Base-by-base conservation (phyloP, 2,329 filamentous ascomycete genomes). In the Colletotrichum tropicicola region DNA sequence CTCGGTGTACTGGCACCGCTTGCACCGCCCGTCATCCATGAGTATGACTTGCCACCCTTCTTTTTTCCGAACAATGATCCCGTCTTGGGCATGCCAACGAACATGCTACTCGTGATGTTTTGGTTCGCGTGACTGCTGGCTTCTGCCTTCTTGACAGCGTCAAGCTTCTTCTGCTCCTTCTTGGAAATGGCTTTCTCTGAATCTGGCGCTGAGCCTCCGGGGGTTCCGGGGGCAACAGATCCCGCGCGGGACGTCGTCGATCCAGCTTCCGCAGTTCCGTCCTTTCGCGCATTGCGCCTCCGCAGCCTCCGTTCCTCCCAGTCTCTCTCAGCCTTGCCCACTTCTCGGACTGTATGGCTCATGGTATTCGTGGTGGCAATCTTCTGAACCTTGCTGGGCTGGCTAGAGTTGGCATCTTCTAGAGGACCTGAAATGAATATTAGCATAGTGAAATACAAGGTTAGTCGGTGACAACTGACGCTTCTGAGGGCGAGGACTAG, bases 101-200 rank as follows among this genome's bases (percentile, higher is more conserved):
- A 92, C 81, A 93, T 87, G 67, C 88, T 89, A 58, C 92, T 92
- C 0, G 94, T 97, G 59, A 89, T 85, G 74, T 98, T 97, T 25
- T 95, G 93, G 68, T 91, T 92, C 21, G 90, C 89, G 69, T 95
- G 93, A 69, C 91, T 92, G 63, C 90, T 90, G 17, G 91, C 91
- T 73, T 97, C 93, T 0, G 89, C 91, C 21, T 90, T 87, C 70
- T 92, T 92, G 65, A 93, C 90, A n/a, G 89, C 87, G 69, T 91
- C 85, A 68, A 90, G 91, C 77, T 91, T 93, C 74, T 91, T 88
- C 66, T 83, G 85, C 75, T 97, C 94, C 80, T 98, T 98, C 83
- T 98, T 98, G 5, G 91, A 92, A 54, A 92, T 85, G 4, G 89
- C 85, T 76, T 94, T 95, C 69, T 87, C 84, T 1, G 82, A 75